Conservation (phyloP, 768 basidiomycete species). For the Mycena sanguinolenta region DNA sequence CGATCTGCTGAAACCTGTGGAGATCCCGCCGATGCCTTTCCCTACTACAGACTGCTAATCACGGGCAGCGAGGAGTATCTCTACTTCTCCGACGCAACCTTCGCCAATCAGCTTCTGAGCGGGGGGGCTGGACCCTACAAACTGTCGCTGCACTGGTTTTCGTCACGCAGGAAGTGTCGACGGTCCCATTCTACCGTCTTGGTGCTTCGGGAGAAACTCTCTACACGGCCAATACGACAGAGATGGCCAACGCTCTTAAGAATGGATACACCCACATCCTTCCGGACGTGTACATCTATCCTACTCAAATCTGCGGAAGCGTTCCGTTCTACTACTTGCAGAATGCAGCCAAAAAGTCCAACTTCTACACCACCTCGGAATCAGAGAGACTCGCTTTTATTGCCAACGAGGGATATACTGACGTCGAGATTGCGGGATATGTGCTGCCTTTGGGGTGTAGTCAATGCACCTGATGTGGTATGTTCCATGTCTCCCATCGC, state of each 20-base stretch:
- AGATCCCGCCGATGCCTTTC: slow-evolving; percentile 13
- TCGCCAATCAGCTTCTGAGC: not conserved
- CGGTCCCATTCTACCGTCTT: slow-evolving; percentile 12
- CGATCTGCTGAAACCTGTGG: slow-evolving; percentile 21
- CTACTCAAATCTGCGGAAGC: slow-evolving; percentile 9
- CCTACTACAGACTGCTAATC: slow-evolving; percentile 9
- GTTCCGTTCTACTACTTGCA: slow-evolving; percentile 11
- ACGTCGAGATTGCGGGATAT: slow-evolving; percentile 10
- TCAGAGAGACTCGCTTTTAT: slow-evolving; percentile 11
- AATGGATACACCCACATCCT: not conserved
- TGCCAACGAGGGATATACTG: slow-evolving; percentile 6
- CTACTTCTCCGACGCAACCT: slow-evolving; percentile 7
- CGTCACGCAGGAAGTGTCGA: slow-evolving; percentile 4
- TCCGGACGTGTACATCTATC: slow-evolving; percentile 6
- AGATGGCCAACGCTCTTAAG: slow-evolving; percentile 9
- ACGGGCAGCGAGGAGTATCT: not conserved
- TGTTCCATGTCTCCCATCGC: slow-evolving; percentile 4
- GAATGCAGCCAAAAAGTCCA: slow-evolving; percentile 10
- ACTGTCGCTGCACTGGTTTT: slow-evolving; percentile 11
- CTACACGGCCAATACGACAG: slow-evolving; percentile 5
- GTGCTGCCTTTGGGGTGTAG: slow-evolving; percentile 7
- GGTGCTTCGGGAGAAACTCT: not conserved
- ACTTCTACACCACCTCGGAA: slow-evolving; percentile 15
- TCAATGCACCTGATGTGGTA: slow-evolving; percentile 8
- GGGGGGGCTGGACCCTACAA: slow-evolving; percentile 12